Conservation (phyloP, 139 green algal genomes). For the Chlamydomonas sphaeroides region DNA sequence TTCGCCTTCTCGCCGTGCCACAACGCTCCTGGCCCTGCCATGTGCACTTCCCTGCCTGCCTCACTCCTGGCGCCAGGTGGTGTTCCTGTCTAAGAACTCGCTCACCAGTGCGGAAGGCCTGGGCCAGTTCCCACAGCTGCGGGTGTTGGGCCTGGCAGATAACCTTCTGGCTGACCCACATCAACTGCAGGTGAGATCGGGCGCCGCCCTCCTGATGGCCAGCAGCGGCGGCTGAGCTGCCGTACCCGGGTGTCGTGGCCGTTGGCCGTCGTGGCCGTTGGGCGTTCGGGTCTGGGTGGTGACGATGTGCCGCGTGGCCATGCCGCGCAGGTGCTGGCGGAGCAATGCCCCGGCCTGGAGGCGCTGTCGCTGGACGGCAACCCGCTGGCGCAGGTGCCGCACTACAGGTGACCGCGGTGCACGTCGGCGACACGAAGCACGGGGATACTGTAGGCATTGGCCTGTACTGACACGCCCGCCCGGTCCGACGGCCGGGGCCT, state of each 20-base stretch:
- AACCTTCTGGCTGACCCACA: constrained; percentile 64
- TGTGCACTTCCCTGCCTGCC: too few relatives aligned
- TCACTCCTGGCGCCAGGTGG: constrained; percentile 13
- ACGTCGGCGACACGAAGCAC: too few relatives aligned
- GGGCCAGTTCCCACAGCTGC: constrained; percentile 66
- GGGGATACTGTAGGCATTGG: not conserved
- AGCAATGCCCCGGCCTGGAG: constrained; percentile 49
- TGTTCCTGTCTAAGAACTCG: constrained; percentile 73
- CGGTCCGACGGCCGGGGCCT: too few relatives aligned
- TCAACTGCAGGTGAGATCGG: not conserved
- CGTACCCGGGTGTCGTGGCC: too few relatives aligned
- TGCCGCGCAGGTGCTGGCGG: constrained; percentile 33
- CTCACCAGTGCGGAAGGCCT: constrained; percentile 63
- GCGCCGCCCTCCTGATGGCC: too few relatives aligned
- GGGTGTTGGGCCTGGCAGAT: constrained; percentile 64
- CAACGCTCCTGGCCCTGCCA: not conserved
- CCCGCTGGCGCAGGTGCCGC: constrained; percentile 64
- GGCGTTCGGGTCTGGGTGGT: too few relatives aligned
- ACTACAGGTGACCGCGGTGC: constrained; percentile 75
- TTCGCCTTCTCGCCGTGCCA: not conserved
- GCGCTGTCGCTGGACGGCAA: constrained; percentile 77
- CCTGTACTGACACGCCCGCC: too few relatives aligned
- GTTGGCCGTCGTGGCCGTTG: too few relatives aligned
- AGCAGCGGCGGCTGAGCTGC: too few relatives aligned
- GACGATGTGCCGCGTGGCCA: too few relatives aligned